Evolutionary conservation across 148 eudicot species (phyloP).

Genomic region (Polygonum aviculare): DNA sequence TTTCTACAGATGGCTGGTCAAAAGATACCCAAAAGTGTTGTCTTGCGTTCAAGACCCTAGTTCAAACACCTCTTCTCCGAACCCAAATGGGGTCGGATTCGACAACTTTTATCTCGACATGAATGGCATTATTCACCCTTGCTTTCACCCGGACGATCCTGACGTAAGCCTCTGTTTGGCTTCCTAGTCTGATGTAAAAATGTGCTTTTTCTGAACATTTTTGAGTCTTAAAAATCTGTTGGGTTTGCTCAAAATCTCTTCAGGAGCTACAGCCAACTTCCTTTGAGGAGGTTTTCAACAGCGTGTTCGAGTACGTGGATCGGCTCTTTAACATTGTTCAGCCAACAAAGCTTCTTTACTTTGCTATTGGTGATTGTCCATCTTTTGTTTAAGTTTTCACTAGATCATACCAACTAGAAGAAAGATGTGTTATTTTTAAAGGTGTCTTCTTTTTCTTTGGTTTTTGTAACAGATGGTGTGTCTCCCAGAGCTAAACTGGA

Average conservation of each 20-base stretch:
- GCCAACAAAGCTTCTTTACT: conserved; percentile 25
- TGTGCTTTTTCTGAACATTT: neutral
- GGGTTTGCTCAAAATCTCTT: neutral
- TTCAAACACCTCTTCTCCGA: conserved; percentile 10
- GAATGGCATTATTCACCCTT: conserved; percentile 35
- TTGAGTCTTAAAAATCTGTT: neutral
- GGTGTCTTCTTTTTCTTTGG: neutral
- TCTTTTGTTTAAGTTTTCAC: neutral
- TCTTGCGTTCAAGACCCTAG: neutral
- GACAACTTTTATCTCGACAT: conserved; percentile 36
- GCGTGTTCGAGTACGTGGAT: conserved; percentile 28
- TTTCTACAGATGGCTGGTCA: conserved; percentile 19
- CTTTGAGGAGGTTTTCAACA: conserved; percentile 22
- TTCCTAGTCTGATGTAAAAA: neutral
- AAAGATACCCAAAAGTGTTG: conserved; percentile 17
- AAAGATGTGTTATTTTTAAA: neutral
- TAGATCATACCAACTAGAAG: neutral
- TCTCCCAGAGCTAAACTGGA: conserved; percentile 46
- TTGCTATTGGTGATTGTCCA: conserved; percentile 29
- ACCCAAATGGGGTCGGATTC: conserved; percentile 24
- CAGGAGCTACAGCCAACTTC: neutral
- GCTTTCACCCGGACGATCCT: conserved; percentile 31
- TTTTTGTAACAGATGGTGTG: conserved; percentile 32
- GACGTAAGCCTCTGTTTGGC: neutral
- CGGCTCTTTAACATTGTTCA: conserved; percentile 25